A percentile compares a stretch with the other conserved stretches of the same genome.
Evolutionary conservation across 1,284 basidiomycete species (phyloP).

Genomic region (Cryptococcus hybrid): DNA sequence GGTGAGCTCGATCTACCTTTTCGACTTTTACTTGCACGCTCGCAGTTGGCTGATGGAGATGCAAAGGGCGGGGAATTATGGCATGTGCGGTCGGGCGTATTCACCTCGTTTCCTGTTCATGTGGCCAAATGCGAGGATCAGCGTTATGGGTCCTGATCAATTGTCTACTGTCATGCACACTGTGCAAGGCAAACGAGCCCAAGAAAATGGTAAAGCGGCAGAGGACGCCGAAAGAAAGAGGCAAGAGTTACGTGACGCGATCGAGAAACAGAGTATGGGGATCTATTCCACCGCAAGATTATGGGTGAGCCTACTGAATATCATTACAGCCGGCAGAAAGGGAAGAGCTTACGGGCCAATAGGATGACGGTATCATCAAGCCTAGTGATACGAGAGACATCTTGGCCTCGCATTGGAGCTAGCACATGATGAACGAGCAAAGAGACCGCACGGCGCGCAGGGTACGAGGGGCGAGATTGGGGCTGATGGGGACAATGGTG

Average conservation of each 20-base stretch:
- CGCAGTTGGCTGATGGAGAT: constrained; percentile 3
- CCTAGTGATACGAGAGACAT: constrained; percentile 88
- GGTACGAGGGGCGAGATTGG: constrained; percentile 53
- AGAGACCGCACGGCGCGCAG: constrained; percentile 41
- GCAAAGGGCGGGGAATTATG: constrained; percentile 79
- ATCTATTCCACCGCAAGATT: constrained; percentile 83
- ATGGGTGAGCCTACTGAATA: constrained; percentile 55
- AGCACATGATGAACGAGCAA: constrained; percentile 54
- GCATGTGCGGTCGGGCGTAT: constrained; percentile 88
- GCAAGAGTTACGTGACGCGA: constrained; percentile 64
- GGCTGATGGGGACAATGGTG: constrained; percentile 70
- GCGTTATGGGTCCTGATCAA: constrained; percentile 95
- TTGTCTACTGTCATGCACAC: constrained; percentile 88
- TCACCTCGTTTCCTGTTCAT: constrained; percentile 94
- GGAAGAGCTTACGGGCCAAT: neutral
- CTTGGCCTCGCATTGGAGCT: constrained; percentile 77
- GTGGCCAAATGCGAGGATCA: constrained; percentile 96
- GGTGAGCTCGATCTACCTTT: constrained; percentile 40
- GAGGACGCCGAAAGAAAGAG: constrained; percentile 33
- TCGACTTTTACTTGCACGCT: neutral
- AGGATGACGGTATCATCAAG: constrained; percentile 87
- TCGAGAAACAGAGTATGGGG: constrained; percentile 82
- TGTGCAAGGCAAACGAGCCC: constrained; percentile 53
- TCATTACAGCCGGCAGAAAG: neutral
- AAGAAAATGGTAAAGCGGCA: neutral